Conservation (phyloP, 2,329 filamentous ascomycete species). For the Metarhizium anisopliae region DNA sequence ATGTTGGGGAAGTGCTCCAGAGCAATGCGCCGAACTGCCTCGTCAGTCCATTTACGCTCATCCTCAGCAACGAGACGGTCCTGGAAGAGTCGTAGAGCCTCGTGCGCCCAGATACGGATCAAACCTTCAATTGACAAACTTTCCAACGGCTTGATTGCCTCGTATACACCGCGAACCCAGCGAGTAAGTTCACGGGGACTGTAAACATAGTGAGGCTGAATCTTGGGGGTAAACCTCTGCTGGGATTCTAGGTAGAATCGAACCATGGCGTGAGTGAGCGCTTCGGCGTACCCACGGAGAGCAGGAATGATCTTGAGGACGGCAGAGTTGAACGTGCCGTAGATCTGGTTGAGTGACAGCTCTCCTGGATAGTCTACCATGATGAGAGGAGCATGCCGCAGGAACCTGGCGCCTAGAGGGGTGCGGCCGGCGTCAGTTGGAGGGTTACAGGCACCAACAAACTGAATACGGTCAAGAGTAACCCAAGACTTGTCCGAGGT, state of each 20-base stretch:
- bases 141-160: constrained; percentile 90
- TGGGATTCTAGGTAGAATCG: constrained; percentile 93
- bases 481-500: constrained; percentile 98
- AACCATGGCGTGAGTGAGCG: constrained; percentile 95
- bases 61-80: constrained; percentile 93
- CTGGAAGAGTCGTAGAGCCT: constrained; percentile 91
- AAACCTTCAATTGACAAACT: constrained; percentile 81
- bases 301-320: constrained; percentile 94
- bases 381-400: constrained; percentile 93
- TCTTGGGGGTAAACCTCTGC: constrained; percentile 86
- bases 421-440: constrained; percentile 96
- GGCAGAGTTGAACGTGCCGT: constrained; percentile 94
- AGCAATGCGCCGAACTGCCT: constrained; percentile 77
- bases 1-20: constrained; percentile 92
- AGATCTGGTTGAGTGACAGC: constrained; percentile 90
- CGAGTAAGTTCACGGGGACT: constrained; percentile 95
- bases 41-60: constrained; percentile 90
- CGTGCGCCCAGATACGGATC: constrained; percentile 95
- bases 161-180: constrained; percentile 96
- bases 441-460: constrained; percentile 97
- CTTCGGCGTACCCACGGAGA: constrained; percentile 88
- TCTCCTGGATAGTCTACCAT: constrained; percentile 99
- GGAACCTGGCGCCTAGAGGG: constrained; percentile 83
- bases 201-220: constrained; percentile 98
- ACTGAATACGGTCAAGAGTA: constrained; percentile 93